Evolutionary conservation across 2,329 filamentous ascomycete genomes (phyloP).

Genomic region (Fusarium heterosporum): DNA sequence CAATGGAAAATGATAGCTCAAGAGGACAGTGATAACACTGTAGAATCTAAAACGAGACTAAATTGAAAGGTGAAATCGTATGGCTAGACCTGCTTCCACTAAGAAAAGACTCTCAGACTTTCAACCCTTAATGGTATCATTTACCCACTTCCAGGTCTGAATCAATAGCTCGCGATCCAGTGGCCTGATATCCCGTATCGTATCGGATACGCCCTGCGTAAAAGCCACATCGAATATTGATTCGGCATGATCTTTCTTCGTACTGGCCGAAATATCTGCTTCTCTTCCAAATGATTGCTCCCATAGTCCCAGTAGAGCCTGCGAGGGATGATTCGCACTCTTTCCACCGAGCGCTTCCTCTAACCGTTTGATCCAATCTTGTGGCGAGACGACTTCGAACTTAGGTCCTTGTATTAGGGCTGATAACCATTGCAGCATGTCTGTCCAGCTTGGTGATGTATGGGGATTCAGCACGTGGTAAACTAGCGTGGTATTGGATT

Average conservation of each 20-base stretch:
- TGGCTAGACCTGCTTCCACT: rapidly evolving
- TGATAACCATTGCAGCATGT: constrained; percentile 41
- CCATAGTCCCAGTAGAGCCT: constrained; percentile 43
- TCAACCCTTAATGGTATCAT: constrained; percentile 1
- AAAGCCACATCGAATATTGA: constrained; percentile 25
- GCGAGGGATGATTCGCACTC: constrained; percentile 29
- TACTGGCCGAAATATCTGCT: rapidly evolving
- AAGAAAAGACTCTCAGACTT: no score
- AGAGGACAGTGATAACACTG: no score
- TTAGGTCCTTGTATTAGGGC: background rate
- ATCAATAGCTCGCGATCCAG: constrained; percentile 27
- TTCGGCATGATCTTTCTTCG: rapidly evolving
- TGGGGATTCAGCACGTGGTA: constrained; percentile 45
- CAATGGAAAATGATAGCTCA: no score
- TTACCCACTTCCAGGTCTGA: constrained; percentile 43
- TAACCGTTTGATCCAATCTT: constrained; percentile 34
- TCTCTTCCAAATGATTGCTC: constrained; percentile 16
- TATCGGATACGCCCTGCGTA: constrained; percentile 13
- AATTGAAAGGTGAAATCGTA: background rate
- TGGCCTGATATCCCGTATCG: constrained; percentile 24
- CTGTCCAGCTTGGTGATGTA: constrained; percentile 27
- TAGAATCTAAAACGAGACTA: background rate
- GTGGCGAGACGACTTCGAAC: constrained; percentile 18
- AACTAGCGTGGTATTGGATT: constrained; percentile 1
- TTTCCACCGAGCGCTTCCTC: constrained; percentile 15